These are phyloP conservation scores for Liquidambar formosana DNA, from an alignment of 164 flowering plant genomes.

Conservation along the genomic window DNA sequence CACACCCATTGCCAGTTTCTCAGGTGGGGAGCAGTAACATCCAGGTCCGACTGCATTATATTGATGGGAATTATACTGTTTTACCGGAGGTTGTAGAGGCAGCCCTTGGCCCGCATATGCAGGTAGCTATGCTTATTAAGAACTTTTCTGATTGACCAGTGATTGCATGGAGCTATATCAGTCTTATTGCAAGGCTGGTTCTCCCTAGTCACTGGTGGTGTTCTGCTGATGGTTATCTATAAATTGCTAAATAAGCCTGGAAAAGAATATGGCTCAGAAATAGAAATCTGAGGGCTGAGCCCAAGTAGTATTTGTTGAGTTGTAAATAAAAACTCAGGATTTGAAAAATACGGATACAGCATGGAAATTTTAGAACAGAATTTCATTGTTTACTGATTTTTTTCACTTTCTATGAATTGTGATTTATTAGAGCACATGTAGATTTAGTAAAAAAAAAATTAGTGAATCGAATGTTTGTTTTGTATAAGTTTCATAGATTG, in stretches of 20 bases:
- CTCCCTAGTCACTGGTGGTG: not conserved
- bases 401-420: not conserved
- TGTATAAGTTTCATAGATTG: not conserved
- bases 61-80: conserved; percentile 96
- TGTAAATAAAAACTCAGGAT: too few species aligned
- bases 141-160: not conserved
- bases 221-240: not conserved
- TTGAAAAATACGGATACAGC: not conserved
- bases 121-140: conserved; percentile 48
- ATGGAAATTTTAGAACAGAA: not conserved
- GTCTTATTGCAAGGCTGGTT: not conserved
- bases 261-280: not conserved
- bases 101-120: conserved; percentile 98
- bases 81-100: conserved; percentile 98
- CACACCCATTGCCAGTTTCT: conserved; percentile 87
- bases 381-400: not conserved
- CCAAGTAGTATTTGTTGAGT: too few species aligned
- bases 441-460: not conserved
- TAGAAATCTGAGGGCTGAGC: not conserved
- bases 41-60: conserved; percentile 91
- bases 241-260: not conserved
- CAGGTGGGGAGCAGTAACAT: conserved; percentile 90
- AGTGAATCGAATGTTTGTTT: not conserved
- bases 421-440: not conserved
- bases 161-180: not conserved